phyloP scores from a whole-genome alignment of 495 filamentous ascomycete species.

The Tuber calosporum region DNA sequence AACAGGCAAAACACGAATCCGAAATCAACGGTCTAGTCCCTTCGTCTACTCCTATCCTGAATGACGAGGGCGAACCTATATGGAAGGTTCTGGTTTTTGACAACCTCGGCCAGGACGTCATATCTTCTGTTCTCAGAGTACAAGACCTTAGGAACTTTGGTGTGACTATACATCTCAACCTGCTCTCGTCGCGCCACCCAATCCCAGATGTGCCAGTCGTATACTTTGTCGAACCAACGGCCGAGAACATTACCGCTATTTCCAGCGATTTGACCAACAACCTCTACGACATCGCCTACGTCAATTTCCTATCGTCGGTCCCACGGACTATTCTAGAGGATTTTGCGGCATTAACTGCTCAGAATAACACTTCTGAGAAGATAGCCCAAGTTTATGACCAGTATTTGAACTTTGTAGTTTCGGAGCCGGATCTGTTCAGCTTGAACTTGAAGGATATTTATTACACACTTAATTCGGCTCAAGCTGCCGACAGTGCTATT shows the following conservation, averaged over 20 bases:
- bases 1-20: slow-evolving; percentile 49
- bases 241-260: slow-evolving; percentile 70
- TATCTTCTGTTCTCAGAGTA: slow-evolving; percentile 89
- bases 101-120: slow-evolving; percentile 59
- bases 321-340: slow-evolving; percentile 89
- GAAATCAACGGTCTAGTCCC: slow-evolving; percentile 60
- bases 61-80: slow-evolving; percentile 74
- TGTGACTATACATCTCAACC: slow-evolving; percentile 94
- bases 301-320: slow-evolving; percentile 96
- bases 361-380: slow-evolving; percentile 73
- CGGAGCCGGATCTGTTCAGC: slow-evolving; percentile 92
- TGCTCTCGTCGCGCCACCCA: slow-evolving; percentile 72
- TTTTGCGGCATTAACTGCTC: slow-evolving; percentile 80
- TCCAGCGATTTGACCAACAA: slow-evolving; percentile 78
- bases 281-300: slow-evolving; percentile 87
- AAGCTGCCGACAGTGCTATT: slow-evolving; percentile 81
- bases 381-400: slow-evolving; percentile 94
- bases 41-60: slow-evolving; percentile 70
- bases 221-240: slow-evolving; percentile 86
- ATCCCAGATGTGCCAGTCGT: slow-evolving; percentile 96
- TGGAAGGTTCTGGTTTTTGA: slow-evolving; percentile 61
- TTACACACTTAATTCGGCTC: slow-evolving; percentile 86
- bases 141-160: slow-evolving; percentile 88
- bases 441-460: slow-evolving; percentile 88
- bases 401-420: slow-evolving; percentile 95